Percentiles rank a stretch among this genome's conserved stretches.
These are phyloP conservation scores for Acidomyces sp. DNA, from an alignment of 495 filamentous ascomycete genomes.

Conservation along the genomic window DNA sequence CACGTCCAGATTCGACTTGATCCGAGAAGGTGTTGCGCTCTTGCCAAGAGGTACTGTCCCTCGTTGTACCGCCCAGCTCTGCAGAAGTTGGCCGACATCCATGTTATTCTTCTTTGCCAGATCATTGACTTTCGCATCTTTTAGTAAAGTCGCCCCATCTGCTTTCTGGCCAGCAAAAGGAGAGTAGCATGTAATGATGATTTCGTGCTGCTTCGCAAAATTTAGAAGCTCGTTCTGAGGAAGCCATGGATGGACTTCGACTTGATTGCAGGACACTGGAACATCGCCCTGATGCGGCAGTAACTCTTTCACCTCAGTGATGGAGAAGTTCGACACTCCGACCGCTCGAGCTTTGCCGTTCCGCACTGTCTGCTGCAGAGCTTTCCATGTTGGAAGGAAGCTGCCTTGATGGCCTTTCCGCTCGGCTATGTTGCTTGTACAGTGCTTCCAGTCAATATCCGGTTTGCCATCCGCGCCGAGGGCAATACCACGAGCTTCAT, in stretches of 20 bases:
- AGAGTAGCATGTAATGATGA: constrained; percentile 40
- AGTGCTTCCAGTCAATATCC: constrained; percentile 13
- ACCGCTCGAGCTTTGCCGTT: constrained; percentile 47
- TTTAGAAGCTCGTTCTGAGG: constrained; percentile 18
- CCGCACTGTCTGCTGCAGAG: constrained; percentile 43
- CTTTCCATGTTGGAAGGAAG: constrained; percentile 30
- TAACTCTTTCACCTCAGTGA: constrained; percentile 19
- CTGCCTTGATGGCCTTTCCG: constrained; percentile 8
- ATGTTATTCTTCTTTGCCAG: constrained; percentile 28
- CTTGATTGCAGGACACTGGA: constrained; percentile 17
- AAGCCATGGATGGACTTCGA: constrained; percentile 22
- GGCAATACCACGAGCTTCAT: not conserved
- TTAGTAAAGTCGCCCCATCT: constrained; percentile 18
- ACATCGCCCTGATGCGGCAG: constrained; percentile 11
- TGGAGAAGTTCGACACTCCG: constrained; percentile 45
- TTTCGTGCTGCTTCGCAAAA: constrained; percentile 30
- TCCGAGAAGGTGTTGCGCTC: constrained; percentile 35
- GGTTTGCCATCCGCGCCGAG: constrained; percentile 10
- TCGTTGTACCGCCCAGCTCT: constrained; percentile 38
- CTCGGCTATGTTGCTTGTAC: constrained; percentile 2
- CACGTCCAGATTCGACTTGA: constrained; percentile 29
- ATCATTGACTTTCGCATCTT: constrained; percentile 21
- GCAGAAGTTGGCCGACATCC: constrained; percentile 32
- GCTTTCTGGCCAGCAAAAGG: constrained; percentile 30
- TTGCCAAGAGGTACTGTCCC: constrained; percentile 39